Conservation (phyloP, 2,329 filamentous ascomycete genomes). For the Aspergillus vadensis region DNA sequence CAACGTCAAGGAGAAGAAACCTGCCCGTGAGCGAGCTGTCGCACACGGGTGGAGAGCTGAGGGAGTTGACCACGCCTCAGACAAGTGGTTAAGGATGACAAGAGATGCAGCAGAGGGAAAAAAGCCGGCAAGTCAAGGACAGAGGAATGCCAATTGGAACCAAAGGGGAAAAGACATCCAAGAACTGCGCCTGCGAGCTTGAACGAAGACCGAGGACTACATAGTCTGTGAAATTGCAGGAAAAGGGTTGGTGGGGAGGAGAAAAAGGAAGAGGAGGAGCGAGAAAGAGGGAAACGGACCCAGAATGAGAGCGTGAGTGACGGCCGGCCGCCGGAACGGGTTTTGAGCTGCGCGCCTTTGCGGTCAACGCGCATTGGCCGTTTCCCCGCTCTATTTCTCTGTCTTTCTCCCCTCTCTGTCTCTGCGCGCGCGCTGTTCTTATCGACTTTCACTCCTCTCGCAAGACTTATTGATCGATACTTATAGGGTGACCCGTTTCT, state of each 20-base stretch:
- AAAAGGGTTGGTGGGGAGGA: slow-evolving; percentile 36
- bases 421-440: not conserved
- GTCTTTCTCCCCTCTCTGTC: slow-evolving; percentile 1
- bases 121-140: slow-evolving; percentile 14
- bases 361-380: slow-evolving; percentile 13
- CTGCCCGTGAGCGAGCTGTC: slow-evolving; percentile 27
- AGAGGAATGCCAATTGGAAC: slow-evolving; percentile 30
- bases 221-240: slow-evolving; percentile 42
- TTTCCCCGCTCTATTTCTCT: slow-evolving; percentile 13
- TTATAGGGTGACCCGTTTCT: not conserved
- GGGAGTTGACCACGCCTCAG: slow-evolving; percentile 21
- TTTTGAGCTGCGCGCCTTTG: slow-evolving; percentile 8
- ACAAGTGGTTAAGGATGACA: slow-evolving; percentile 19
- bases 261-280: slow-evolving; percentile 29
- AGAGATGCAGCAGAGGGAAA: slow-evolving; percentile 13
- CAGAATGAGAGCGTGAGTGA: slow-evolving; percentile 14
- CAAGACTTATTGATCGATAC: not conserved
- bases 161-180: slow-evolving; percentile 17
- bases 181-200: slow-evolving; percentile 35
- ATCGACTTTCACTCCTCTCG: not conserved
- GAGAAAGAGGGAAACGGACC: slow-evolving; percentile 27
- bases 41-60: slow-evolving; percentile 28
- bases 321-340: slow-evolving; percentile 12
- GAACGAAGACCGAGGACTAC: slow-evolving; percentile 40
- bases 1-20: slow-evolving; percentile 16